phyloP scores from a whole-genome alignment of 228 moss, liverwort and hornwort species.

The Sphagnum magellanicum region DNA sequence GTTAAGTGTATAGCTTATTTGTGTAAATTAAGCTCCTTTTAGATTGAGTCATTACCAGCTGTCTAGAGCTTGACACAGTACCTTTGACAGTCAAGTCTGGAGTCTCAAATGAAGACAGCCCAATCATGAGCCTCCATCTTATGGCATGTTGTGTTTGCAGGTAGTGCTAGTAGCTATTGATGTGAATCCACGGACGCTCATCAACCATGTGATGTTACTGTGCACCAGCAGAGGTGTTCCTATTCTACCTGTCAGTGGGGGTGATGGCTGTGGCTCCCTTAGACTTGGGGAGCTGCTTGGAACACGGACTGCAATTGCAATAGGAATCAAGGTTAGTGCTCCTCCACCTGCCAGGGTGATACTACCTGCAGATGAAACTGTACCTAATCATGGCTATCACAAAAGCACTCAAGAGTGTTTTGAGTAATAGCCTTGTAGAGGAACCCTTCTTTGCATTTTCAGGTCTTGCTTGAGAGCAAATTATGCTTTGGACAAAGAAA shows the following conservation, averaged over 20 bases:
- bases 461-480: not conserved
- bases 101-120: no score
- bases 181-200: slow-evolving; percentile 51
- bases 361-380: not conserved
- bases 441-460: not conserved
- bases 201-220: slow-evolving; percentile 48
- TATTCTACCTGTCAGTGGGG: slow-evolving; percentile 52
- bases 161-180: slow-evolving; percentile 58
- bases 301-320: slow-evolving; percentile 54
- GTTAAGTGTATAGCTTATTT: no score
- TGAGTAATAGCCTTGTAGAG: not conserved
- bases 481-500: no score
- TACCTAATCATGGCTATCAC: not conserved
- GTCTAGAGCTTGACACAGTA: no score
- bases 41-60: no score
- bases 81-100: no score
- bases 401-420: not conserved
- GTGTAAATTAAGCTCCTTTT: no score
- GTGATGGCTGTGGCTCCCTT: slow-evolving; percentile 60
- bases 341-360: not conserved
- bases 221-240: slow-evolving; percentile 59
- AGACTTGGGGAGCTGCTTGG: slow-evolving; percentile 59
- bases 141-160: slow-evolving; percentile 14
- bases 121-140: no score
- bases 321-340: slow-evolving; percentile 59